Conservation (phyloP, 805 yeast genomes). For the Ogataea pilisensis region DNA sequence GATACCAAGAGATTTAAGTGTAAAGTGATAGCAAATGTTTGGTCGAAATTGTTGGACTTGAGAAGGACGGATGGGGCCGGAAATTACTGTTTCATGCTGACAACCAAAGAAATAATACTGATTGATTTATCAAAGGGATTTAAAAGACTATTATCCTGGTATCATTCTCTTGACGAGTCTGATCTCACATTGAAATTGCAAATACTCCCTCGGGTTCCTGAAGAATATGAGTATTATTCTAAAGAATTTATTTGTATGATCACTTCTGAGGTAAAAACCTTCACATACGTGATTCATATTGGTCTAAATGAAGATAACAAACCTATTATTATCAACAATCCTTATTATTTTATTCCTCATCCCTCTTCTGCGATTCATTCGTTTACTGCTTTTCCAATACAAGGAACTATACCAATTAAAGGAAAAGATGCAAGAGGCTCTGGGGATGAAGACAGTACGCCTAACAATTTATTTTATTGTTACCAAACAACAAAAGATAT, state of each 20-base stretch:
- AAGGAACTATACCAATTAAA: too few species aligned
- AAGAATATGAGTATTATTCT: conserved; percentile 2
- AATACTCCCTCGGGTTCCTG: conserved; percentile 17
- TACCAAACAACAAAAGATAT: conserved; percentile 14
- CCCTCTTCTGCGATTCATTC: conserved; percentile 18
- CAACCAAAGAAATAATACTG: conserved; percentile 64
- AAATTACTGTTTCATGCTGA: conserved; percentile 47
- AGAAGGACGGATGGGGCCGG: conserved; percentile 25
- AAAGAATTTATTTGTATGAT: conserved; percentile 23
- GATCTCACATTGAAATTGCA: conserved; percentile 51
- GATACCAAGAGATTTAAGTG: conserved; percentile 28
- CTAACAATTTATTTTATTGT: conserved; percentile 4
- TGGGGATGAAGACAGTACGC: too few species aligned
- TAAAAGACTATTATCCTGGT: conserved; percentile 63
- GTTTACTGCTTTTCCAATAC: conserved; percentile 5
- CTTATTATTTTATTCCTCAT: conserved; percentile 23
- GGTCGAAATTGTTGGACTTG: conserved; percentile 50
- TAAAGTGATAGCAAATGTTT: conserved; percentile 46
- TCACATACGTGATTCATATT: conserved; percentile 31
- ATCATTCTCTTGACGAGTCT: conserved; percentile 52
- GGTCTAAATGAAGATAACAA: conserved; percentile 20
- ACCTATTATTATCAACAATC: conserved; percentile 17
- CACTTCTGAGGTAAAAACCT: conserved; percentile 25
- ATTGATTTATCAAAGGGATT: conserved; percentile 34
- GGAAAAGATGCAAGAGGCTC: too few species aligned